A percentile compares a stretch with the other conserved stretches of the same genome.
These are phyloP conservation scores for Cladosporium austrohemisphaericum DNA, from an alignment of 2,329 filamentous ascomycete species.

Conservation along the genomic window DNA sequence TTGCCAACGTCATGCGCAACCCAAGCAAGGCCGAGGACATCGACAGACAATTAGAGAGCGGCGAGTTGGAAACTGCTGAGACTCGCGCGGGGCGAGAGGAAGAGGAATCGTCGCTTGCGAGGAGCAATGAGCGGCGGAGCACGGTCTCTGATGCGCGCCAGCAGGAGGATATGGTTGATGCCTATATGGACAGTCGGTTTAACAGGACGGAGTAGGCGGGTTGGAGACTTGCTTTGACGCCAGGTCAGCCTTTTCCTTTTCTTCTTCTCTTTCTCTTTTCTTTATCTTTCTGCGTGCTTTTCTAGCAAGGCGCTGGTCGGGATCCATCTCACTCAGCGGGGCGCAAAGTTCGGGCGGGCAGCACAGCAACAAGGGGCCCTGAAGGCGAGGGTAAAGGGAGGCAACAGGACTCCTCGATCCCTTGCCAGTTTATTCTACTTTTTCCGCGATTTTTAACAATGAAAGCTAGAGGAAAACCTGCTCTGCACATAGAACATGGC, in stretches of 20 bases:
- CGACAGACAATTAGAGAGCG: neutral
- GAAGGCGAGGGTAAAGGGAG: neutral
- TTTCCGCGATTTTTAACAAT: no score
- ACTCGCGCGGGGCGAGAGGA: neutral
- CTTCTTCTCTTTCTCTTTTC: neutral
- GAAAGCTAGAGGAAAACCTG: no score
- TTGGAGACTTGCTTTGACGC: neutral
- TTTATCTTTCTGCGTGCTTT: neutral
- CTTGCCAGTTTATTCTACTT: no score
- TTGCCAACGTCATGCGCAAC: slow-evolving; percentile 5
- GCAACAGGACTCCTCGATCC: slow-evolving; percentile 1
- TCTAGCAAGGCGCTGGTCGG: slow-evolving; percentile 3
- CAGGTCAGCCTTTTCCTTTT: neutral
- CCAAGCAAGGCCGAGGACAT: slow-evolving; percentile 5
- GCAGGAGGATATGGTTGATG: neutral
- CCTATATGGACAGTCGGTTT: slow-evolving; percentile 1
- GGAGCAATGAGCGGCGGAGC: neutral
- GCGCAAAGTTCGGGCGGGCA: neutral
- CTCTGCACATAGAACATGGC: no score
- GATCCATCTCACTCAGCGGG: neutral
- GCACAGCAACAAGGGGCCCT: neutral
- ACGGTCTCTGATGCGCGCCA: neutral
- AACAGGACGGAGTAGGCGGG: neutral
- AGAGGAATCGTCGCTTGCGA: no score
- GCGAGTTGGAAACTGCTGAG: slow-evolving; percentile 7